Percentiles rank a stretch among this genome's conserved stretches.
Evolutionary conservation across 306 rosid genomes (phyloP).

Genomic region (Ormosia semicastrata): DNA sequence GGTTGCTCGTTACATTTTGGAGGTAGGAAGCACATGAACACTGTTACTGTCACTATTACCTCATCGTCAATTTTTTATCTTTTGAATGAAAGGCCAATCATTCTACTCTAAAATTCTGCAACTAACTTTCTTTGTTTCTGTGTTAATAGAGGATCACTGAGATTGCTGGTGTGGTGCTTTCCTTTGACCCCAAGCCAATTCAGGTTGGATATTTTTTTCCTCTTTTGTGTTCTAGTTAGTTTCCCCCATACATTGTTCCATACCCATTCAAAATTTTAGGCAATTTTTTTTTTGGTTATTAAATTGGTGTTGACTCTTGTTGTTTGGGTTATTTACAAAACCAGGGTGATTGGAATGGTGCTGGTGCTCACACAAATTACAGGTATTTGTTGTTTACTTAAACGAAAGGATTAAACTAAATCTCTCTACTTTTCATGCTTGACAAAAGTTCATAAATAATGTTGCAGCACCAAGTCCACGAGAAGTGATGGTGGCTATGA

Average conservation of each 20-base stretch:
- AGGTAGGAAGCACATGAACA: slow-evolving; percentile 65
- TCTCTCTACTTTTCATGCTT: neutral
- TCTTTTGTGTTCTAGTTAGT: neutral
- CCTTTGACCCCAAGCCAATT: slow-evolving; percentile 95
- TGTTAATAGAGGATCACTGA: slow-evolving; percentile 79
- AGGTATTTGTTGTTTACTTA: slow-evolving; percentile 42
- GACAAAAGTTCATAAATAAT: neutral
- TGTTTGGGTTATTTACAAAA: neutral
- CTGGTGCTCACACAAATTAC: slow-evolving; percentile 98
- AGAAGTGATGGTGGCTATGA: slow-evolving; percentile 78
- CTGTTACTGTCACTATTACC: neutral
- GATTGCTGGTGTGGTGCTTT: slow-evolving; percentile 76
- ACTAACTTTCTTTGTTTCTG: slow-evolving; percentile 21
- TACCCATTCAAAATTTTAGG: neutral
- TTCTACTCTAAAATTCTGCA: neutral
- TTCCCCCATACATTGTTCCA: neutral
- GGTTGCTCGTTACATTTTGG: slow-evolving; percentile 96
- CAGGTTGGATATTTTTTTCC: slow-evolving; percentile 39
- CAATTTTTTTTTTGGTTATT: neutral
- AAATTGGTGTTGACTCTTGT: neutral
- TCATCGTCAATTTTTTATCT: neutral
- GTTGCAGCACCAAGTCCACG: slow-evolving; percentile 79
- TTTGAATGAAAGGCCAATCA: neutral
- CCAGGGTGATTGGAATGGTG: slow-evolving; percentile 98
- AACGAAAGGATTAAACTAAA: neutral